Base-by-base conservation (phyloP, 2,329 filamentous ascomycete species). In the Rhynchosporium agropyri region DNA sequence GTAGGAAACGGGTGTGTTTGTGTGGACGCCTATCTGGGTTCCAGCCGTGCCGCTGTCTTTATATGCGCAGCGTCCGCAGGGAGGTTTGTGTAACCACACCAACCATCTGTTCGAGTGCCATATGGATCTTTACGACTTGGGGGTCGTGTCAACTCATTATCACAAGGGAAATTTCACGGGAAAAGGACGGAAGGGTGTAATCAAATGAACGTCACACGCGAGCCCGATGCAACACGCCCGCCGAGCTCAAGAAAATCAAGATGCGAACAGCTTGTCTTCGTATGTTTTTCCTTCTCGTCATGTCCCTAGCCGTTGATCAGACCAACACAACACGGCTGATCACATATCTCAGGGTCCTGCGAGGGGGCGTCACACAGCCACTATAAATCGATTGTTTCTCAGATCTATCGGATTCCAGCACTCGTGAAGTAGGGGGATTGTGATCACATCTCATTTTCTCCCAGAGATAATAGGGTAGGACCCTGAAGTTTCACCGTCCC, bases 81-180 rank as follows among this genome's bases (percentile, higher is more conserved):
- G 50, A 43, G 53, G 51, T 49, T 46, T 48, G 61, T 63, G 61
- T 54, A 57, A 59, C 60, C 4, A n/a, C 13, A 43, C 42, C 10
- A 3, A 42, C 40, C 40, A 20, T 20, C 20, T 20, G 20, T 20
- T 20, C 20, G 20, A 20, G 20, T 20, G 1, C 20, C 20, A 20
- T 20, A 20, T 20, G 20, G 20, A 20, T 20, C 20, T 20, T 20
- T 20, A 20, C 20, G 20, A 20, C 20, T 20, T 20, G 20, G 20
- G 20, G 20, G 20, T 20, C 20, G 20, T 20, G 20, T 20, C 20
- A 20, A 20, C 20, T 20, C 20, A 20, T 20, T 20, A 20, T 20
- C 20, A 20, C 20, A 20, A 20, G 20, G 20, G 20, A 20, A 20
- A 20, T 15, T 31, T 12, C 1, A 42, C 3, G 40, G 40, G 29